Evolutionary conservation across 495 filamentous ascomycete genomes (phyloP).

Genomic region (Talaromyces thailandensis): DNA sequence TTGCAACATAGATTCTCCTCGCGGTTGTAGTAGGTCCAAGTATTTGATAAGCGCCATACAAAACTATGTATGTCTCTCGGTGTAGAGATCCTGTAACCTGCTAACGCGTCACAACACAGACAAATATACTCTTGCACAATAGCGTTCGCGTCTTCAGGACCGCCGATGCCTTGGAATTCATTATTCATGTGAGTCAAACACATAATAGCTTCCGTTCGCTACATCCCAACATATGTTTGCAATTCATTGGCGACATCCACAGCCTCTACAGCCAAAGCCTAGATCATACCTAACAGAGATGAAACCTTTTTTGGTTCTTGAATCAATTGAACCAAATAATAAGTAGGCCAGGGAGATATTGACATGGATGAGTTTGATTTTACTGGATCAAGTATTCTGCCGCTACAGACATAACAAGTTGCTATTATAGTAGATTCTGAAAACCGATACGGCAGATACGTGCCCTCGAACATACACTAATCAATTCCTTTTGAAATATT

Average conservation of each 20-base stretch:
- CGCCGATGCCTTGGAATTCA: constrained; percentile 36
- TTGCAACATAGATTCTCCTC: constrained; percentile 46
- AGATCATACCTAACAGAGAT: neutral
- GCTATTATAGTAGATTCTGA: neutral
- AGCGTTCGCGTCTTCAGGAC: constrained; percentile 14
- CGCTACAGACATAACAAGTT: neutral
- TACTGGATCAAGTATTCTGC: too few relatives aligned
- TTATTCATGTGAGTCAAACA: constrained; percentile 42
- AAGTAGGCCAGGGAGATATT: too few relatives aligned
- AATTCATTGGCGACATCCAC: constrained; percentile 56
- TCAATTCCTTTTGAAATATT: too few relatives aligned
- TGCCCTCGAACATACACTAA: neutral
- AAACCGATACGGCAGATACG: neutral
- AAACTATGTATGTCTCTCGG: constrained; percentile 40
- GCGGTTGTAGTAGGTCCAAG: constrained; percentile 49
- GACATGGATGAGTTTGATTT: too few relatives aligned
- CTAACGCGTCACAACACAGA: constrained; percentile 13
- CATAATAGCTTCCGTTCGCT: neutral
- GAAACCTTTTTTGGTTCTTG: too few relatives aligned
- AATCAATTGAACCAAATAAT: too few relatives aligned
- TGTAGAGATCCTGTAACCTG: too few relatives aligned
- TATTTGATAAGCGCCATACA: constrained; percentile 53
- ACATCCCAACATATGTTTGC: neutral
- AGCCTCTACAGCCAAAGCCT: constrained; percentile 47
- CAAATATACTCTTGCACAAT: constrained; percentile 18